phyloP scores from a whole-genome alignment of 1,139 yeast genomes.

The Yamadazyma trypodendri region DNA sequence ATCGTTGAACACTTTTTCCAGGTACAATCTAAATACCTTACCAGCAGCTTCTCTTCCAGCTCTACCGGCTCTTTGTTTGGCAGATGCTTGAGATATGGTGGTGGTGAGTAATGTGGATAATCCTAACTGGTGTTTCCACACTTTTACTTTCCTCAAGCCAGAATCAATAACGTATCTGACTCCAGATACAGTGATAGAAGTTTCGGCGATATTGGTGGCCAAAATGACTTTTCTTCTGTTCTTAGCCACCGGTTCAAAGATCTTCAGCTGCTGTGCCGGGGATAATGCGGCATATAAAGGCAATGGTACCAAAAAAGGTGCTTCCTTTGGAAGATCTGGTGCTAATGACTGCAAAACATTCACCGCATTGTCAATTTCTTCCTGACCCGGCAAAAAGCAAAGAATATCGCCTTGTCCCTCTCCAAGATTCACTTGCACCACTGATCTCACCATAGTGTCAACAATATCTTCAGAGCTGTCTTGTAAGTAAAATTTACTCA shows the following conservation, averaged over 20 bases:
- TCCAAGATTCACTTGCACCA: conserved; percentile 73
- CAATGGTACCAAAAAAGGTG: conserved; percentile 71
- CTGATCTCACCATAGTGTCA: conserved; percentile 71
- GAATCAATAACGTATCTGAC: conserved; percentile 92
- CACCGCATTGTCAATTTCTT: conserved; percentile 88
- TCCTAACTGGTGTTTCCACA: conserved; percentile 92
- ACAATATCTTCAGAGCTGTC: conserved; percentile 72
- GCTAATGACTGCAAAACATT: conserved; percentile 59
- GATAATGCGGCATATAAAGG: conserved; percentile 95
- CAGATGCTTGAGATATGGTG: conserved; percentile 92
- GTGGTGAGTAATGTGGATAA: conserved; percentile 87
- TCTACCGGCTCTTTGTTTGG: conserved; percentile 95
- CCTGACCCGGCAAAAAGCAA: conserved; percentile 94
- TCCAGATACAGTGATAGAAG: conserved; percentile 94
- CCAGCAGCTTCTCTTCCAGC: conserved; percentile 97
- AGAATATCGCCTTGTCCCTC: conserved; percentile 87
- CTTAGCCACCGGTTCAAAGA: conserved; percentile 60
- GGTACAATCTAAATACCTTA: conserved; percentile 80
- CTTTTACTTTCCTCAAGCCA: conserved; percentile 88
- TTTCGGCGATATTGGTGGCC: conserved; percentile 96
- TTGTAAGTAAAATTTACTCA: conserved; percentile 63
- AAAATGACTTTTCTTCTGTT: conserved; percentile 78
- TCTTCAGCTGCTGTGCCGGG: conserved; percentile 75
- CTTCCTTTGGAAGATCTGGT: conserved; percentile 66
- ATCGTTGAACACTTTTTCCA: conserved; percentile 60